phyloP scores from a whole-genome alignment of 2,329 filamentous ascomycete species.

The Colletotrichum sp. region DNA sequence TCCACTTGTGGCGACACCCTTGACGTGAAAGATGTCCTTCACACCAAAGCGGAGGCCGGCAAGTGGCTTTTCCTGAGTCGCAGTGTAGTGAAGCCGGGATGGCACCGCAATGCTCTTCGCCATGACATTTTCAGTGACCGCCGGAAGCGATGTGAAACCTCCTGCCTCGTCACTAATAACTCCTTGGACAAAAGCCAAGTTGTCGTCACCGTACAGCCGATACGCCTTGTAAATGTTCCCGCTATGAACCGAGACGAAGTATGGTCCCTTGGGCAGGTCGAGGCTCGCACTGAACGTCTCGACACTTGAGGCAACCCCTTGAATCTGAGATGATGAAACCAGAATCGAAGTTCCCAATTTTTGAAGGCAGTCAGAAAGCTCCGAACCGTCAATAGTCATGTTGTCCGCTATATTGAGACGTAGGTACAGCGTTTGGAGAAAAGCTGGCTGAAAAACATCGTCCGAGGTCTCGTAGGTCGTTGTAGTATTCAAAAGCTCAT shows the following conservation, averaged over 20 bases:
- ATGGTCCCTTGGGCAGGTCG: background rate
- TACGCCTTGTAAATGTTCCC: background rate
- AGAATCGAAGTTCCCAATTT: background rate
- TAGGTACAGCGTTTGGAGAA: background rate
- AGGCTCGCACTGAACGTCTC: background rate
- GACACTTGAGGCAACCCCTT: background rate
- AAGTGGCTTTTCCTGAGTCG: slow-evolving; percentile 44
- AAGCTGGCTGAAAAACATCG: background rate
- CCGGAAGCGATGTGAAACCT: background rate
- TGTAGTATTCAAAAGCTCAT: background rate
- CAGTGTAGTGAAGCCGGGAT: slow-evolving; percentile 54
- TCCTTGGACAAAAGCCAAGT: background rate
- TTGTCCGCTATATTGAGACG: background rate
- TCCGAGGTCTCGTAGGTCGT: background rate
- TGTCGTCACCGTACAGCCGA: background rate
- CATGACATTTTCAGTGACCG: background rate
- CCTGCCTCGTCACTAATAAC: background rate
- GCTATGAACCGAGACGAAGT: background rate
- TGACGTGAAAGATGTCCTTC: slow-evolving; percentile 64
- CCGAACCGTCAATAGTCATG: background rate
- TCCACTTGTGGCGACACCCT: slow-evolving; percentile 54
- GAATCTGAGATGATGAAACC: background rate
- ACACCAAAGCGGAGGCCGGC: slow-evolving; percentile 56
- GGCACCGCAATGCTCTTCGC: slow-evolving; percentile 41
- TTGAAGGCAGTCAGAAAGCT: background rate